Evolutionary conservation across 2,329 filamentous ascomycete genomes (phyloP).

Genomic region (Diplodia intermedia): DNA sequence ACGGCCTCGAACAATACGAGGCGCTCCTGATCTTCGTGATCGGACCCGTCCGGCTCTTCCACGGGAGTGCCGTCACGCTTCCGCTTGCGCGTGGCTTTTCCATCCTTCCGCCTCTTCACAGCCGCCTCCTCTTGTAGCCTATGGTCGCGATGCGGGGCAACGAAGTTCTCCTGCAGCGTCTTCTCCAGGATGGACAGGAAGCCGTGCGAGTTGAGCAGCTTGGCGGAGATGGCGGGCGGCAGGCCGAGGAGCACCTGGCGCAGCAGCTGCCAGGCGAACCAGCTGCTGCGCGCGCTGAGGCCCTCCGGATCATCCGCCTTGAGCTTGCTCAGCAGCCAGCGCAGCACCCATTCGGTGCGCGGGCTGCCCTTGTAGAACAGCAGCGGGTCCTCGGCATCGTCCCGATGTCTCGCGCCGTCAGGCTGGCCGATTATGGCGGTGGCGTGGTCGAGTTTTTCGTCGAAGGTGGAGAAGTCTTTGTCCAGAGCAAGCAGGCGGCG

Average conservation of each 20-base stretch:
- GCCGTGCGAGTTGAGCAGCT: constrained; percentile 72
- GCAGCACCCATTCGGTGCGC: constrained; percentile 69
- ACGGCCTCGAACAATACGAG: constrained; percentile 39
- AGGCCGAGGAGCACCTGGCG: constrained; percentile 68
- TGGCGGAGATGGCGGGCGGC: constrained; percentile 72
- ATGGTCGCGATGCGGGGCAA: constrained; percentile 7
- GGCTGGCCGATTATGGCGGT: constrained; percentile 50
- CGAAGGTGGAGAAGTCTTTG: constrained; percentile 45
- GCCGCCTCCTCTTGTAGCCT: constrained; percentile 24
- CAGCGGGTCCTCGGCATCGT: constrained; percentile 15
- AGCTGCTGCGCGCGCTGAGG: constrained; percentile 51
- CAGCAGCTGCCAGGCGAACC: constrained; percentile 64
- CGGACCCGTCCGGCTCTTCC: constrained; percentile 31
- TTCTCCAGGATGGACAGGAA: constrained; percentile 72
- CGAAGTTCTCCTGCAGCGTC: constrained; percentile 64
- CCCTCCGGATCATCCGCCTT: constrained; percentile 50
- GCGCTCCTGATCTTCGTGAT: constrained; percentile 37
- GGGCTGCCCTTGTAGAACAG: constrained; percentile 41
- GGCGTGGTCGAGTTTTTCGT: constrained; percentile 51
- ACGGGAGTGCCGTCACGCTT: constrained; percentile 39
- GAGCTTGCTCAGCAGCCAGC: constrained; percentile 70
- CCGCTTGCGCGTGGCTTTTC: constrained; percentile 45
- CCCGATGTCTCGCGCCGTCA: constrained; percentile 31
- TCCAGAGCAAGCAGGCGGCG: constrained; percentile 50
- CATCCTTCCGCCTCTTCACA: constrained; percentile 35